These are phyloP conservation scores for Ampelocalamus luodianensis DNA, from an alignment of 176 grass and related monocot species.

Conservation along the genomic window DNA sequence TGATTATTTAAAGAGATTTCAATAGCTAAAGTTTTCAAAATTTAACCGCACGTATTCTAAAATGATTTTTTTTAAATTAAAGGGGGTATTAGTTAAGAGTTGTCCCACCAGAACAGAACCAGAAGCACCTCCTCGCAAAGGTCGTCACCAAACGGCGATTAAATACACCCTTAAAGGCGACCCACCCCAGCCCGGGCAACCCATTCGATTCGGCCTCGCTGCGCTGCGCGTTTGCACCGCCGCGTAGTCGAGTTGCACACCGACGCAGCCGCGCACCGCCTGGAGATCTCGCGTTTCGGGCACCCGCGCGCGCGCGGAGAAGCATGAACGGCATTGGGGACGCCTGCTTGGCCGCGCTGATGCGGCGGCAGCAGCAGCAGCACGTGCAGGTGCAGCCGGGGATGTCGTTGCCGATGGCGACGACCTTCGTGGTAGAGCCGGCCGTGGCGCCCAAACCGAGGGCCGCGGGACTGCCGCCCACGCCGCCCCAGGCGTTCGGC, in stretches of 20 bases:
- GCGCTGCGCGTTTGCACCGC: not conserved
- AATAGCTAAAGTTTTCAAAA: too few relatives aligned
- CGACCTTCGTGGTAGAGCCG: conserved; percentile 7
- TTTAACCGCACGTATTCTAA: too few relatives aligned
- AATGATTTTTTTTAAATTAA: too few relatives aligned
- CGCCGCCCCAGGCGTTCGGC: conserved; percentile 44
- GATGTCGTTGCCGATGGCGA: conserved; percentile 37
- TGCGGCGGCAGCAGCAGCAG: conserved; percentile 44
- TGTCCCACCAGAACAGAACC: not conserved
- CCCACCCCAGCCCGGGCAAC: not conserved
- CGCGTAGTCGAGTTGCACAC: not conserved
- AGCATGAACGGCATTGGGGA: conserved; percentile 58
- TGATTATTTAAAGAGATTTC: too few relatives aligned
- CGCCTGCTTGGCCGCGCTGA: conserved; percentile 51
- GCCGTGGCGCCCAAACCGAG: conserved; percentile 22
- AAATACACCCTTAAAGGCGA: conserved; percentile 51
- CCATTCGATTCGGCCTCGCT: conserved; percentile 5
- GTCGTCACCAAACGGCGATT: conserved; percentile 39
- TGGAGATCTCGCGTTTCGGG: not conserved
- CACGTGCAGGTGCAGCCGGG: conserved; percentile 29
- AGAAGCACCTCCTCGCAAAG: not conserved
- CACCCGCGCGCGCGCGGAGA: too few relatives aligned
- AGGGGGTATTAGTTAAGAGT: too few relatives aligned
- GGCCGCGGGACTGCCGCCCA: conserved; percentile 52
- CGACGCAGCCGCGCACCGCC: not conserved